Conservation (phyloP, 176 grass and related monocot genomes). For the Cenchrus fungigraminus region DNA sequence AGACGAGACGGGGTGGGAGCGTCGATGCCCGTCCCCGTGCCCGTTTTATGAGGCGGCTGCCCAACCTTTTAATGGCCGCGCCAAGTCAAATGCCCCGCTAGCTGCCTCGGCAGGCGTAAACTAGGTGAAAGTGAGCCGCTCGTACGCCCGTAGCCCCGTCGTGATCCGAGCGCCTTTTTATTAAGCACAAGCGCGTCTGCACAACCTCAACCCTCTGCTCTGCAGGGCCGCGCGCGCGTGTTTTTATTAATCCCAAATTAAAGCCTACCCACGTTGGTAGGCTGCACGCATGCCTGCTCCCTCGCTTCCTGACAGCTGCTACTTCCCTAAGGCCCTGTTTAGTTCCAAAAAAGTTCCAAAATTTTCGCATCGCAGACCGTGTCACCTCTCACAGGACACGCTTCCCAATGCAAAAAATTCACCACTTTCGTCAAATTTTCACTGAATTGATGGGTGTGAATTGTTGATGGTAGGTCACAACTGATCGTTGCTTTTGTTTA, state of each 20-base stretch:
- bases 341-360: too few relatives aligned
- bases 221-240: not conserved
- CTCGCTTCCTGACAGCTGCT: constrained; percentile 18
- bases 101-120: constrained; percentile 55
- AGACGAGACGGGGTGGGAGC: not conserved
- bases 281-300: constrained; percentile 49
- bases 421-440: too few relatives aligned
- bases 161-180: constrained; percentile 31
- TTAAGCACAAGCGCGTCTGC: not conserved
- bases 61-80: constrained; percentile 39
- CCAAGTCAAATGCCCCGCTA: constrained; percentile 50
- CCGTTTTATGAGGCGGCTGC: constrained; percentile 61
- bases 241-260: constrained; percentile 42
- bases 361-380: too few relatives aligned
- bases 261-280: not conserved
- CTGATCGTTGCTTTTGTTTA: too few relatives aligned
- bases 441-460: too few relatives aligned
- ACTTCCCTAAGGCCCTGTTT: not conserved
- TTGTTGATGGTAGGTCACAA: too few relatives aligned
- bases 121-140: constrained; percentile 48
- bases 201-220: constrained; percentile 13
- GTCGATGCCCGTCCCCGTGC: constrained; percentile 31
- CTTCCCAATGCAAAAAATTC: too few relatives aligned
- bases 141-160: constrained; percentile 39
- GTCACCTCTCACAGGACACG: too few relatives aligned